Base-by-base conservation (phyloP, 2,329 filamentous ascomycete species). In the Paecilomyces sp. region DNA sequence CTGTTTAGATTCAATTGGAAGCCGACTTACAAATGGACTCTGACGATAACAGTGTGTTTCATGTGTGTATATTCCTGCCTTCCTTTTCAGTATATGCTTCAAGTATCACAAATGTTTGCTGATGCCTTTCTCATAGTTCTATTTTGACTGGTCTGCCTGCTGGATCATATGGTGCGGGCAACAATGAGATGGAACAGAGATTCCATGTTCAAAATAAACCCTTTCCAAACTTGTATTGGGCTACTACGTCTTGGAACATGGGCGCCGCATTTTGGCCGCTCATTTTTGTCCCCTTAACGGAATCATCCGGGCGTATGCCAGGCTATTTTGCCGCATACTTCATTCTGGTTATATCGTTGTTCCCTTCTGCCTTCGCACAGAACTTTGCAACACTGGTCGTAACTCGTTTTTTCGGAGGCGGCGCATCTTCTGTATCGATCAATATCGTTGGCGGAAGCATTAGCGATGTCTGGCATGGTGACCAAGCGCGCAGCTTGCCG, bases 381-480 rank as follows among this genome's bases (percentile, higher is more conserved):
- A 80, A 80, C 57, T 79, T 77, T 57, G 77, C 78, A 0, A 79
- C 78, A 0, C 61, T 80, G 2, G 71, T 80, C 1, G 69, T 79
- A 0, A 77, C 75, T 2, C 70, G 78, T 0, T 76, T 79, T 57
- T 75, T 80, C 36, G 75, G 75, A 2, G 78, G 78, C 1, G 74
- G 77, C 1, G 75, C 72, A 25, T 76, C 76, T 1, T 77, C 75
- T 0, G 74, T 78, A 1, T 71, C 76, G 1, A 77, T 77, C 41
- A 79, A 79, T 54, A 73, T 74, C 11, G 71, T 73, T 8, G 71
- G 71, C 3, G 71, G 71, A 1, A 73, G 68, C 57, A 72, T 73
- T 33, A 71, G 68, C 31, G 70, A 74, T 60, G 66, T 74, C 18
- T 74, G 77, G 78, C 63, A 67, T 15, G 71, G 73, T 0, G 70